Conservation (phyloP, 306 rosid genomes). For the Macrotyloma uniflorum region DNA sequence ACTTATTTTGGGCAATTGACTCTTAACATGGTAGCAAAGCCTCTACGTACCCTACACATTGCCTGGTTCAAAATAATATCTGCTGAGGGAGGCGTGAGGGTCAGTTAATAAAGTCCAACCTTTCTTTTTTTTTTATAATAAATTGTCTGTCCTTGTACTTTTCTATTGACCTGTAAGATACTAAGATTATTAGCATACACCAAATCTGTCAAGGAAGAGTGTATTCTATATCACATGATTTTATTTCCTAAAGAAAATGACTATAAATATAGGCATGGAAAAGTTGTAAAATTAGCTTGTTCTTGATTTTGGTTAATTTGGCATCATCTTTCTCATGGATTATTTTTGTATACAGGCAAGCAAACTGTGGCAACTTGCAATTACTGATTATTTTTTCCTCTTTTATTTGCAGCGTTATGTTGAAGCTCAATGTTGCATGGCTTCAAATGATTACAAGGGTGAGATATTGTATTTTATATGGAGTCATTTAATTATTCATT, state of each 20-base stretch:
- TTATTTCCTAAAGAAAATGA: conserved; percentile 1
- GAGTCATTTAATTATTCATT: conserved; percentile 23
- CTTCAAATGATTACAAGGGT: conserved; percentile 96
- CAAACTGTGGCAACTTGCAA: conserved; percentile 6
- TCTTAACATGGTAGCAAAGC: background rate
- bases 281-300: background rate
- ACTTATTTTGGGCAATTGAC: background rate
- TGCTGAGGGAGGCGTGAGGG: background rate
- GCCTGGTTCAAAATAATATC: conserved; percentile 1
- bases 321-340: conserved; percentile 10
- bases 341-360: conserved; percentile 22
- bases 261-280: background rate
- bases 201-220: background rate
- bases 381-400: conserved; percentile 12
- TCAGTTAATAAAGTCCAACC: background rate
- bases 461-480: conserved; percentile 36
- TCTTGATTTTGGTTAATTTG: background rate
- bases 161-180: background rate
- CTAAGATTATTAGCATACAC: background rate
- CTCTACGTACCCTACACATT: background rate
- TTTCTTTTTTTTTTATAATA: background rate
- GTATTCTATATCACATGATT: background rate
- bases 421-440: conserved; percentile 94
- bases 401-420: conserved; percentile 78
- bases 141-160: background rate